Evolutionary conservation across 225 moss, liverwort and hornwort genomes (phyloP).

Genomic region (Climacium dendroides): DNA sequence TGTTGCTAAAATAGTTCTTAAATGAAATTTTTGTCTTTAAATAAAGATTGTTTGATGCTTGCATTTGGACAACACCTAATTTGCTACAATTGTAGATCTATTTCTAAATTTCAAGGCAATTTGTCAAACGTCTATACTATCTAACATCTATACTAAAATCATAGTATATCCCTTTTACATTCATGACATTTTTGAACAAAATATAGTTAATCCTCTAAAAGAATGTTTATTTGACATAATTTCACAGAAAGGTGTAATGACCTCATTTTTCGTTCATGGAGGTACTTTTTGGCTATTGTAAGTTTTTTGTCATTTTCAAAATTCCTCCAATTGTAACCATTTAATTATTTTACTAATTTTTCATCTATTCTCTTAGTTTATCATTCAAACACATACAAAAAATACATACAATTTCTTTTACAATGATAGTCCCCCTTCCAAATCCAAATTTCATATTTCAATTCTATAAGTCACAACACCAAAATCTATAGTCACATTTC

Average conservation of each 20-base stretch:
- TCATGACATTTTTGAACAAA: background rate
- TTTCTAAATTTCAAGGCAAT: background rate
- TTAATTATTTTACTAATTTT: background rate
- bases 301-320: background rate
- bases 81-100: too few species aligned
- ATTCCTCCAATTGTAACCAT: background rate
- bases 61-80: too few species aligned
- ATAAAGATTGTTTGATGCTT: too few species aligned
- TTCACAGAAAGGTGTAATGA: background rate
- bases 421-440: rapidly evolving
- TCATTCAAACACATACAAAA: rapidly evolving
- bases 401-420: background rate
- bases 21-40: too few species aligned
- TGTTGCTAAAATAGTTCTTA: too few species aligned
- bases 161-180: background rate
- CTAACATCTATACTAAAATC: background rate
- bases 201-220: background rate
- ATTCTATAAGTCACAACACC: background rate
- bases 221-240: background rate
- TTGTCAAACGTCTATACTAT: background rate
- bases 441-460: background rate
- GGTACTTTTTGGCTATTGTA: background rate
- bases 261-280: background rate
- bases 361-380: background rate
- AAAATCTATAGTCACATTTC: background rate